phyloP scores from a whole-genome alignment of 371 early-diverging fungal genomes.

The Apophysomyces elegans region DNA sequence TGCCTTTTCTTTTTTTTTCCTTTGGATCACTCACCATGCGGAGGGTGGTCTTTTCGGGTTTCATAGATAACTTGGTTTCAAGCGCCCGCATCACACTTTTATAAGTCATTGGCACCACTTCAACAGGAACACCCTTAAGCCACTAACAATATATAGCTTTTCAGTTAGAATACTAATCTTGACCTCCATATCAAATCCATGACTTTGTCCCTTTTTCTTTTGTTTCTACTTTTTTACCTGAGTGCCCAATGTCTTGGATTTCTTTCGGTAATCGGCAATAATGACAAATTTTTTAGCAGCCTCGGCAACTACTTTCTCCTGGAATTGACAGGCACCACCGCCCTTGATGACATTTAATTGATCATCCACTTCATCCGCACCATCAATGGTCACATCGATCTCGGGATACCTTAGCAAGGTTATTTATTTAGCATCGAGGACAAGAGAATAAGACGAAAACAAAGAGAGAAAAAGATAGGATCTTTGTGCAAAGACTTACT shows the following conservation, averaged over 20 bases:
- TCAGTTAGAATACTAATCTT: too few relatives aligned
- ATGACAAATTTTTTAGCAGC: constrained; percentile 80
- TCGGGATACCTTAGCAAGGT: constrained; percentile 46
- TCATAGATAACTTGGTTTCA: constrained; percentile 12
- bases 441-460: too few relatives aligned
- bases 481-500: constrained; percentile 49
- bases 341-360: constrained; percentile 90
- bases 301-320: constrained; percentile 91
- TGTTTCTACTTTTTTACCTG: constrained; percentile 40
- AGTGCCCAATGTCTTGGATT: constrained; percentile 75
- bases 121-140: constrained; percentile 86
- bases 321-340: constrained; percentile 91
- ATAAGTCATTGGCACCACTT: constrained; percentile 81
- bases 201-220: too few relatives aligned
- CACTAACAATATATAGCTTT: constrained; percentile 47
- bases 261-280: constrained; percentile 88
- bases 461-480: too few relatives aligned
- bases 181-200: too few relatives aligned
- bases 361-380: constrained; percentile 89
- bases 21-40: constrained; percentile 13
- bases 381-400: constrained; percentile 92
- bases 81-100: constrained; percentile 11
- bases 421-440: too few relatives aligned
- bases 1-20: too few relatives aligned
- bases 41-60: constrained; percentile 10